These are phyloP conservation scores for Mortierella sp. DNA, from an alignment of 371 early-diverging fungal species.

Conservation along the genomic window DNA sequence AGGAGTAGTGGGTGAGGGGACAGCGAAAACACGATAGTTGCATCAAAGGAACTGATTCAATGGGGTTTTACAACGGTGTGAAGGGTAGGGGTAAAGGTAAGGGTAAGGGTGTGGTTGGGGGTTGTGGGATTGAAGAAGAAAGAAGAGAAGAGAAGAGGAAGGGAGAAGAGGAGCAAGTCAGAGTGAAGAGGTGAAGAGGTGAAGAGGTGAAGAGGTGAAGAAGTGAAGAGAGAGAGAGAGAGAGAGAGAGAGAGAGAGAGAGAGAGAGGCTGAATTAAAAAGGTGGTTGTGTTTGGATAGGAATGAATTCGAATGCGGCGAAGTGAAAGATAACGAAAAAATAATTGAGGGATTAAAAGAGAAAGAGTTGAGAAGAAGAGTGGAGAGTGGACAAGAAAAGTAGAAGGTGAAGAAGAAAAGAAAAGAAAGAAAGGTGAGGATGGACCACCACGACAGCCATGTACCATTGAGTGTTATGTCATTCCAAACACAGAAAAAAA, in stretches of 20 bases:
- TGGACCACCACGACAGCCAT: background rate
- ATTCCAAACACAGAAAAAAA: background rate
- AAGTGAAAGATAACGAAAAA: background rate
- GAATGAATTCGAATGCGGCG: constrained; percentile 7
- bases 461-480: background rate
- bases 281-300: constrained; percentile 10
- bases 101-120: background rate
- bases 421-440: background rate
- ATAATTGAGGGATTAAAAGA: background rate
- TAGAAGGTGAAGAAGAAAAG: background rate
- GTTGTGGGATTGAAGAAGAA: background rate
- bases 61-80: constrained; percentile 10
- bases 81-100: background rate
- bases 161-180: background rate
- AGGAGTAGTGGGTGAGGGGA: constrained; percentile 29
- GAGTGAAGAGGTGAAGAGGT: background rate
- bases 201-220: background rate
- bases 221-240: background rate
- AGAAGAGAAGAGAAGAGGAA: background rate
- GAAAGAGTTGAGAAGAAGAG: too few relatives aligned
- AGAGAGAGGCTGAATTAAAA: background rate
- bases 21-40: constrained; percentile 39
- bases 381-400: background rate
- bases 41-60: constrained; percentile 34
- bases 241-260: background rate